A percentile compares a stretch with the other conserved stretches of the same genome.
Evolutionary conservation across 2,329 filamentous ascomycete species (phyloP).

Genomic region (Alternaria triticimaculans): DNA sequence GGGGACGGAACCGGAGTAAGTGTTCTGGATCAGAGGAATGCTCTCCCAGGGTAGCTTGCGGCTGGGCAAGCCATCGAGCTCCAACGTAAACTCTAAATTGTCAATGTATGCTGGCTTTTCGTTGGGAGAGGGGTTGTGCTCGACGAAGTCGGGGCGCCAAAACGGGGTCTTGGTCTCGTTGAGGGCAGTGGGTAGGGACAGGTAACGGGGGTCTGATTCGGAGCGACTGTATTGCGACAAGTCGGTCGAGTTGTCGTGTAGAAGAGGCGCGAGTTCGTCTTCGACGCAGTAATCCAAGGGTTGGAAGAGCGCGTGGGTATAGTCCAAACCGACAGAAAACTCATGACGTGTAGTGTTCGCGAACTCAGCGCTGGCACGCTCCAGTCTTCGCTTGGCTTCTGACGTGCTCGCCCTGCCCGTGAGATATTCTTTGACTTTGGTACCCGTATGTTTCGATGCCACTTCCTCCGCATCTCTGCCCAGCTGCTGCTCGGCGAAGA

Average conservation of each 20-base stretch:
- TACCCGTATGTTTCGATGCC: conserved; percentile 4
- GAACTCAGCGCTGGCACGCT: conserved; percentile 32
- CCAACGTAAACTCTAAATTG: conserved; percentile 29
- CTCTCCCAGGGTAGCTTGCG: conserved; percentile 53
- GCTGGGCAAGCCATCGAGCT: conserved; percentile 53
- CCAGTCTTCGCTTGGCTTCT: conserved; percentile 36
- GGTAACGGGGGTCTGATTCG: conserved; percentile 37
- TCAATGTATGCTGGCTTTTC: conserved; percentile 40
- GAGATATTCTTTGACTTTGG: conserved; percentile 25
- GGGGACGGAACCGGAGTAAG: conserved; percentile 56
- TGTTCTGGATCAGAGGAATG: conserved; percentile 56
- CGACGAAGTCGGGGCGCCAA: conserved; percentile 35
- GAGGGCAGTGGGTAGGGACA: conserved; percentile 50
- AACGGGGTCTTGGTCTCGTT: conserved; percentile 36
- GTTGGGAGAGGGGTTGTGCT: conserved; percentile 37
- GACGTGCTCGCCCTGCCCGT: conserved; percentile 45
- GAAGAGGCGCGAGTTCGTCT: conserved; percentile 36
- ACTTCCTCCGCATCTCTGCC: conserved; percentile 51
- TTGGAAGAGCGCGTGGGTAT: conserved; percentile 57
- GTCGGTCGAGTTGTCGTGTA: conserved; percentile 45
- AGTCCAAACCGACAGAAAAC: conserved; percentile 61
- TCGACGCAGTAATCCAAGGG: conserved; percentile 33
- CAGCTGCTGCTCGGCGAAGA: conserved; percentile 63
- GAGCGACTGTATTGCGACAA: conserved; percentile 45
- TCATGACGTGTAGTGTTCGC: conserved; percentile 53